These are phyloP conservation scores for Gnomoniopsis smithogilvyi DNA, from an alignment of 2,329 filamentous ascomycete genomes.

Conservation along the genomic window DNA sequence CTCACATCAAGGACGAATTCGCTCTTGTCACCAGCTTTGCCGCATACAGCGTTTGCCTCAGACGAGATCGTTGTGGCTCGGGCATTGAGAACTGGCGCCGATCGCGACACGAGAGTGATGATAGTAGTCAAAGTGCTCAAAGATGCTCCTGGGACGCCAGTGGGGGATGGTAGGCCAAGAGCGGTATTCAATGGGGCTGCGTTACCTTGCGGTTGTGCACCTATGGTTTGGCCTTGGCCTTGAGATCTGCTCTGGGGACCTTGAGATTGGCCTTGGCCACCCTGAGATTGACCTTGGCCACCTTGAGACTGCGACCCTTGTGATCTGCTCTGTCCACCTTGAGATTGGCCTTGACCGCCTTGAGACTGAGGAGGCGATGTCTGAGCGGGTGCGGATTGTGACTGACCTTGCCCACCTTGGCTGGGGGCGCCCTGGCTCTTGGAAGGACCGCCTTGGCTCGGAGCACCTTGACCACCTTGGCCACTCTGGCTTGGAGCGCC, in stretches of 20 bases:
- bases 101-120: background rate
- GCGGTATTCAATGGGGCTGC: constrained; percentile 1
- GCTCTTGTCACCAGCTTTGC: constrained; percentile 7
- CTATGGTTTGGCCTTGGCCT: background rate
- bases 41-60: constrained; percentile 8
- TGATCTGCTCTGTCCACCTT: background rate
- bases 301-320: background rate
- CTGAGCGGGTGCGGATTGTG: constrained; percentile 1
- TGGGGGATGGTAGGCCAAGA: constrained; percentile 1
- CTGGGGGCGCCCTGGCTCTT: background rate
- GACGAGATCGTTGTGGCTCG: background rate
- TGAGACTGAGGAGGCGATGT: background rate
- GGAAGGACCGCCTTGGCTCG: background rate
- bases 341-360: constrained; percentile 2
- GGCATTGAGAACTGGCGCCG: constrained; percentile 7
- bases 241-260: background rate
- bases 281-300: background rate
- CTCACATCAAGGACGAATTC: constrained; percentile 19
- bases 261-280: background rate
- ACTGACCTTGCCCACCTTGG: constrained; percentile 4
- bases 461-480: background rate
- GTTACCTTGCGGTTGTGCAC: background rate
- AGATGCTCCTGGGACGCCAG: background rate
- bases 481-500: background rate
- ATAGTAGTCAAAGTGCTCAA: background rate